Conservation (phyloP, 352 stramenopile genomes). For the Achlya hypogyna region DNA sequence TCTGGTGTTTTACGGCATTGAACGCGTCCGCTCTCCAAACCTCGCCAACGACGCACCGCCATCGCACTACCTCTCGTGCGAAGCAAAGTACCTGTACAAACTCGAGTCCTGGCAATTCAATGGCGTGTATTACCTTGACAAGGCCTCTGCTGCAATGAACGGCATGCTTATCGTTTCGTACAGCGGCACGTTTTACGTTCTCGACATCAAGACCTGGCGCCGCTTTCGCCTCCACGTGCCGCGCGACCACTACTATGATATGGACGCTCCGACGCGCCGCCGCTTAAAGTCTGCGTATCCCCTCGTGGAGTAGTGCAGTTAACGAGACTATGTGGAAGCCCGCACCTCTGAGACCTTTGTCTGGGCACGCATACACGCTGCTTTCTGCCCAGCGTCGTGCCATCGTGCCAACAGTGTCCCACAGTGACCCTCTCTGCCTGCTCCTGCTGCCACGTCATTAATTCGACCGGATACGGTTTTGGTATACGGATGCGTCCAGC, state of each 20-base stretch:
- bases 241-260: background rate
- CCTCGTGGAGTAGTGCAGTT: background rate
- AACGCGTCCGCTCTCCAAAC: background rate
- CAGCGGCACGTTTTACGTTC: background rate
- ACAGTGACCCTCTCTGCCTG: too few relatives aligned
- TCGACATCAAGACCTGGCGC: background rate
- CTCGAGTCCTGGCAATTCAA: background rate
- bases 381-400: background rate
- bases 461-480: background rate
- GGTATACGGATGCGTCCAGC: slow-evolving; percentile 1
- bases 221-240: background rate
- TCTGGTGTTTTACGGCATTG: background rate
- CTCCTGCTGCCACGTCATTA: background rate
- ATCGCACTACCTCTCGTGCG: background rate
- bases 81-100: background rate
- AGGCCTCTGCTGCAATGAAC: background rate
- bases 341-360: too few relatives aligned
- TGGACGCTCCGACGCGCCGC: background rate
- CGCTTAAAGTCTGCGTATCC: background rate
- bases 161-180: background rate
- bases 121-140: background rate
- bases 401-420: too few relatives aligned
- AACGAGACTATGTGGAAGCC: too few relatives aligned
- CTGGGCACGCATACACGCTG: background rate
- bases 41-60: background rate